Evolutionary conservation across 1,284 basidiomycete species (phyloP).

Genomic region (Thelephora terrestris): DNA sequence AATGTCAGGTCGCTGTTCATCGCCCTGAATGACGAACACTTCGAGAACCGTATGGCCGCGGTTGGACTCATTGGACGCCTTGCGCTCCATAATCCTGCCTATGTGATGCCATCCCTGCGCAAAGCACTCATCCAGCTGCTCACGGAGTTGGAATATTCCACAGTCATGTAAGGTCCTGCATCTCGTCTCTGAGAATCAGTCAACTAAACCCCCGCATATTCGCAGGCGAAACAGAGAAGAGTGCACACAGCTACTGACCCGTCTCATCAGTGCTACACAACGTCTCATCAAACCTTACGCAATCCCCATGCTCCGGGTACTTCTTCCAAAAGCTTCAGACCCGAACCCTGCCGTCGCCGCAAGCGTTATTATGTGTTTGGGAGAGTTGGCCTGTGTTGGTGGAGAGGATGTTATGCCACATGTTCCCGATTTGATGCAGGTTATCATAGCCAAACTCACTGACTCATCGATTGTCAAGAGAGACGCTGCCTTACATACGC

Average conservation of each 20-base stretch:
- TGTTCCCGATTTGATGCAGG: slow-evolving; percentile 81
- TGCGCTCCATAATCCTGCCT: slow-evolving; percentile 94
- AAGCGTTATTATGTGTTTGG: slow-evolving; percentile 89
- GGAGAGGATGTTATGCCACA: slow-evolving; percentile 86
- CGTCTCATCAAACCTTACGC: slow-evolving; percentile 96
- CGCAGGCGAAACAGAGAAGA: slow-evolving; percentile 80
- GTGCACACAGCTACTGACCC: slow-evolving; percentile 79
- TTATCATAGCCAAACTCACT: slow-evolving; percentile 82
- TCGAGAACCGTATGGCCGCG: slow-evolving; percentile 87
- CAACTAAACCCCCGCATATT: slow-evolving; percentile 6
- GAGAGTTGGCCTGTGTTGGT: slow-evolving; percentile 88
- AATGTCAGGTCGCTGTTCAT: slow-evolving; percentile 97
- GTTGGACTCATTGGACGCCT: slow-evolving; percentile 90
- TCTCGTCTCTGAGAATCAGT: neutral
- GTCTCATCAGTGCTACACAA: slow-evolving; percentile 86
- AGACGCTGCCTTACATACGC: slow-evolving; percentile 88
- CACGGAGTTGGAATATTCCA: slow-evolving; percentile 96
- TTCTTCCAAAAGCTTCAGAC: slow-evolving; percentile 85
- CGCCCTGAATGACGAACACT: slow-evolving; percentile 95
- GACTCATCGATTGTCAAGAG: slow-evolving; percentile 83
- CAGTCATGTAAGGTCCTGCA: slow-evolving; percentile 54
- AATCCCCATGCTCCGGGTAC: slow-evolving; percentile 88
- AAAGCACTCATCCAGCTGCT: slow-evolving; percentile 96
- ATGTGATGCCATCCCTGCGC: slow-evolving; percentile 95
- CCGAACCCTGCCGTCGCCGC: slow-evolving; percentile 83